A percentile compares a stretch with the other conserved stretches of the same genome.
Evolutionary conservation across 352 stramenopile species (phyloP).

Genomic region (Phytophthora europaea): DNA sequence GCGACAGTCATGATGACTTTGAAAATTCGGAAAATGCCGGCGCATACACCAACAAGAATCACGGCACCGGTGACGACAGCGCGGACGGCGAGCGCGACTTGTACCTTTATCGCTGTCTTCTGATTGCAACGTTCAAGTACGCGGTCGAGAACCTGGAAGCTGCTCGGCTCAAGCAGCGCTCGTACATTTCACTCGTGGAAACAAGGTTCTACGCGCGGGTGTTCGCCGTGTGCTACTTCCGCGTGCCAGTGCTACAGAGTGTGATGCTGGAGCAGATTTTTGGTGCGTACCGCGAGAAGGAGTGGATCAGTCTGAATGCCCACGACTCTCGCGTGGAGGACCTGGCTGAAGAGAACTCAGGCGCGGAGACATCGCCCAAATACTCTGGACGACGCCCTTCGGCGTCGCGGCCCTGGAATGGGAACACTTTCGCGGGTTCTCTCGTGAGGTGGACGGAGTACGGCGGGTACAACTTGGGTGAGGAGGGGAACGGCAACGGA

Average conservation of each 20-base stretch:
- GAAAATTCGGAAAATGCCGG: conserved; percentile 35
- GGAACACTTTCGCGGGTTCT: conserved; percentile 63
- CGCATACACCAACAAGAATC: conserved; percentile 9
- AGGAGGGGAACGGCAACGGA: conserved; percentile 41
- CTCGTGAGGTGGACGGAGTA: conserved; percentile 72
- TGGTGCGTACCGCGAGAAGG: conserved; percentile 55
- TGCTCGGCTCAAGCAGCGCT: conserved; percentile 45
- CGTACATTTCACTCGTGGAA: conserved; percentile 70
- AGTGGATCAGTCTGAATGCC: conserved; percentile 55
- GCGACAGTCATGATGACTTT: conserved; percentile 14
- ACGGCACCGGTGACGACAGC: conserved; percentile 36
- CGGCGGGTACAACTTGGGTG: conserved; percentile 50
- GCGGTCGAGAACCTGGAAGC: conserved; percentile 71
- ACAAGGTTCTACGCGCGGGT: conserved; percentile 73
- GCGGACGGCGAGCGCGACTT: conserved; percentile 62
- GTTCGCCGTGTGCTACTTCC: conserved; percentile 80
- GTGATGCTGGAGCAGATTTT: conserved; percentile 69
- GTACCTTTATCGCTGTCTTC: conserved; percentile 70
- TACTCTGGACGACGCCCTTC: conserved; percentile 39
- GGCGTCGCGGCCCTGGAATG: conserved; percentile 58
- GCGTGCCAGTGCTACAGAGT: conserved; percentile 61
- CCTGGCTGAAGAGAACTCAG: conserved; percentile 16
- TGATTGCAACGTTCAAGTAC: conserved; percentile 85
- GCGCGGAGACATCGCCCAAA: background rate
- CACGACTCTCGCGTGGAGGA: conserved; percentile 40